These are phyloP conservation scores for Cercophora sp. DNA, from an alignment of 495 filamentous ascomycete species.

Conservation along the genomic window DNA sequence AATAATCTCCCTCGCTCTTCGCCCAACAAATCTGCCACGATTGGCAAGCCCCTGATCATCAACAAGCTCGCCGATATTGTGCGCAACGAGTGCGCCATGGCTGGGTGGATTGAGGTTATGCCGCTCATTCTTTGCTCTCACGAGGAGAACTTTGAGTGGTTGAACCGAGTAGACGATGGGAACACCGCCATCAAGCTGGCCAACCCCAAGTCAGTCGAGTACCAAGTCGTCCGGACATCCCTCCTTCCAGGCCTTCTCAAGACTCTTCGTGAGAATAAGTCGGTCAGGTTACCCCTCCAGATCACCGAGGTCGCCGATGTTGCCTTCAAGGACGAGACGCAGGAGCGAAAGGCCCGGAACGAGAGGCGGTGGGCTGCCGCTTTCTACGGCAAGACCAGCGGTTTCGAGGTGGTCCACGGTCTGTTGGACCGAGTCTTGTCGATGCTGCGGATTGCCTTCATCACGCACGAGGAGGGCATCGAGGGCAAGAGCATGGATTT, in stretches of 20 bases:
- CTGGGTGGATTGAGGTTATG: constrained; percentile 95
- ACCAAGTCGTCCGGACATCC: constrained; percentile 91
- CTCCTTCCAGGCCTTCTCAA: constrained; percentile 89
- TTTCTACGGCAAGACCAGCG: constrained; percentile 89
- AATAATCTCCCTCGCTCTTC: constrained; percentile 84
- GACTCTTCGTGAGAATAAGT: constrained; percentile 92
- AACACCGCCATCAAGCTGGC: constrained; percentile 79
- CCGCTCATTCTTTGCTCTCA: constrained; percentile 96
- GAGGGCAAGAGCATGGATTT: constrained; percentile 46
- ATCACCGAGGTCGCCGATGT: constrained; percentile 93
- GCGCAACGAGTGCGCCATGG: constrained; percentile 84
- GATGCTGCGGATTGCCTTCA: constrained; percentile 83
- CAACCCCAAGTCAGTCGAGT: constrained; percentile 95
- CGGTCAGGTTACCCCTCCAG: constrained; percentile 82
- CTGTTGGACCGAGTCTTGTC: constrained; percentile 85
- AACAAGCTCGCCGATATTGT: constrained; percentile 95
- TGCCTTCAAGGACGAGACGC: constrained; percentile 72
- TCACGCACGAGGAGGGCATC: constrained; percentile 69
- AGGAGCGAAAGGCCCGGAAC: constrained; percentile 83
- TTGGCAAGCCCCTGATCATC: constrained; percentile 81
- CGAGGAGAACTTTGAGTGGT: constrained; percentile 96
- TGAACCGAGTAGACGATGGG: constrained; percentile 89
- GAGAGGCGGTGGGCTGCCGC: constrained; percentile 94
- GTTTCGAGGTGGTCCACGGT: constrained; percentile 95
- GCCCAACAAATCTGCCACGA: constrained; percentile 76